phyloP scores from a whole-genome alignment of 768 basidiomycete species.

The Suillus placidus region DNA sequence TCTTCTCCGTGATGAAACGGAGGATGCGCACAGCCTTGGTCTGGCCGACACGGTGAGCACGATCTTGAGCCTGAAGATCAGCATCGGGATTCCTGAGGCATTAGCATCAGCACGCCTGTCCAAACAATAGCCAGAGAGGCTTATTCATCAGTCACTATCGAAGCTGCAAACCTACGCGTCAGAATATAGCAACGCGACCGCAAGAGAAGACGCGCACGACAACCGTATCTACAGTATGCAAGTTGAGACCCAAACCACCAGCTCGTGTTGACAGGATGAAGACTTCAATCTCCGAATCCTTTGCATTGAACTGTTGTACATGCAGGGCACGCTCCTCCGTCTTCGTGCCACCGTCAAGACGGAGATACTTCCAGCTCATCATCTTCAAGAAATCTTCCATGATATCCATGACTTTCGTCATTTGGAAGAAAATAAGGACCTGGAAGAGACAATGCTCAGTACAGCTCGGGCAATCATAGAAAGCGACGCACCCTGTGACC shows the following conservation, averaged over 20 bases:
- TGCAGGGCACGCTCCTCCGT: slow-evolving; percentile 91
- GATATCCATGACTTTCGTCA: slow-evolving; percentile 99
- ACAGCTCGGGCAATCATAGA: neutral
- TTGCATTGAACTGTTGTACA: slow-evolving; percentile 88
- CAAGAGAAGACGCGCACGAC: slow-evolving; percentile 68
- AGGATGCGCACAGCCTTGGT: no score
- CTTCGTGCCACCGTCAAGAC: slow-evolving; percentile 96
- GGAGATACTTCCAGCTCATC: slow-evolving; percentile 84
- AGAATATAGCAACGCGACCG: slow-evolving; percentile 11
- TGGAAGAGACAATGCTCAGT: slow-evolving; percentile 31
- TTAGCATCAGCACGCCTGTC: no score
- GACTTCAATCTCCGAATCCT: slow-evolving; percentile 81
- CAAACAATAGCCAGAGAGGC: no score
- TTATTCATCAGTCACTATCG: no score
- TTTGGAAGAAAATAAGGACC: slow-evolving; percentile 99
- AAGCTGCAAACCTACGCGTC: slow-evolving; percentile 8
- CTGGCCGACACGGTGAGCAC: no score
- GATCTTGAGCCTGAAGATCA: no score
- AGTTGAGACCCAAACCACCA: slow-evolving; percentile 90
- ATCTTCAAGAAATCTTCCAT: slow-evolving; percentile 94
- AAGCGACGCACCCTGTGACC: slow-evolving; percentile 74
- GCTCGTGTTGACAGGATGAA: slow-evolving; percentile 95
- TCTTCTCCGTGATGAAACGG: no score
- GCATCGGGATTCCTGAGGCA: no score
- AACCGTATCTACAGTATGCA: slow-evolving; percentile 96